Percentiles rank a stretch among this genome's conserved stretches.
Conservation (phyloP, 2,329 filamentous ascomycete species). For the Sclerotinia spermophila region DNA sequence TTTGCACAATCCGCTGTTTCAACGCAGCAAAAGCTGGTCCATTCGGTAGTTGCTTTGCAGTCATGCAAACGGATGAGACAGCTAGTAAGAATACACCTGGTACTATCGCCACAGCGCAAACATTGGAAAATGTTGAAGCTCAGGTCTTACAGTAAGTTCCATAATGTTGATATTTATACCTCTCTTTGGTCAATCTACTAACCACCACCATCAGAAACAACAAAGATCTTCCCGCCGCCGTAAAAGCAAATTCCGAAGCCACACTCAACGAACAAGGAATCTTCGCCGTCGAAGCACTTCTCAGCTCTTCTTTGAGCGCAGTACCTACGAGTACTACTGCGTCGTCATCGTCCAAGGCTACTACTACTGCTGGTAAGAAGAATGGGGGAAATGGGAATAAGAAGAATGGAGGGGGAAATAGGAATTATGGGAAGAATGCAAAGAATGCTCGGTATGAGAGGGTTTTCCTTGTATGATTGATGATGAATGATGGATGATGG, state of each 20-base stretch:
- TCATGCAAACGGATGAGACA: conserved; percentile 50
- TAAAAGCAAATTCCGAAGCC: conserved; percentile 13
- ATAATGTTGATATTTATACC: background rate
- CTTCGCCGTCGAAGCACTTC: conserved; percentile 10
- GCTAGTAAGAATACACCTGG: conserved; percentile 41
- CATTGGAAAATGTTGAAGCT: background rate
- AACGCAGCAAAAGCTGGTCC: conserved; percentile 56
- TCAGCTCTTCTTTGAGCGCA: background rate
- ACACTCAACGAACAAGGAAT: conserved; percentile 5
- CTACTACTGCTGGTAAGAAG: background rate
- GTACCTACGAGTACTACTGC: background rate
- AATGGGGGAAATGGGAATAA: background rate
- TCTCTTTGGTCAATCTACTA: background rate
- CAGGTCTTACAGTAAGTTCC: conserved; percentile 8
- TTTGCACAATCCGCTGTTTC: conserved; percentile 57
- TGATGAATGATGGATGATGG: too few species aligned
- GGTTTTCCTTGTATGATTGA: background rate
- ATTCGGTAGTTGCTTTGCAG: conserved; percentile 56
- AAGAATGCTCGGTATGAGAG: background rate
- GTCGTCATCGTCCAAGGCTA: background rate
- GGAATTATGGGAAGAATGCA: background rate
- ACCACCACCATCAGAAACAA: conserved; percentile 1
- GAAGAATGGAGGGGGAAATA: background rate
- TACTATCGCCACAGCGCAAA: conserved; percentile 1
- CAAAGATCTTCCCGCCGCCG: conserved; percentile 3